These are phyloP conservation scores for Apiospora sp. DNA, from an alignment of 2,329 filamentous ascomycete genomes.

Conservation along the genomic window DNA sequence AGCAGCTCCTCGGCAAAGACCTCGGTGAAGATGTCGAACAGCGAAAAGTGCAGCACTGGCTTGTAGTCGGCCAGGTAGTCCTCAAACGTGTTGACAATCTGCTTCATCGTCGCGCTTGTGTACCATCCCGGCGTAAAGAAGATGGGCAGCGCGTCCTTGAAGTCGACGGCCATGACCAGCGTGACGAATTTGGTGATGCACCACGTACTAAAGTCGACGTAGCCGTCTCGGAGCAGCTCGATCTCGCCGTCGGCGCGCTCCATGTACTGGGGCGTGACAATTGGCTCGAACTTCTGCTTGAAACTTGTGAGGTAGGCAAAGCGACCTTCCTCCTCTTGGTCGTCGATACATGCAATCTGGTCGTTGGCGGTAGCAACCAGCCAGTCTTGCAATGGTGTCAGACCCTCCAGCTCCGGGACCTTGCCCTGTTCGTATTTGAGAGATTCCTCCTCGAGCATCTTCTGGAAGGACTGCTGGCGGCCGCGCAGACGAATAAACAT, in stretches of 20 bases:
- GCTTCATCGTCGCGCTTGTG: slow-evolving; percentile 82
- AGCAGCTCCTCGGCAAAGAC: slow-evolving; percentile 93
- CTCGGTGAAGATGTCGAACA: slow-evolving; percentile 91
- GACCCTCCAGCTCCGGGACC: slow-evolving; percentile 66
- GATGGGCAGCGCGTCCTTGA: slow-evolving; percentile 80
- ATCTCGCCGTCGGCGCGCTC: slow-evolving; percentile 78
- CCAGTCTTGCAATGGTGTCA: slow-evolving; percentile 92
- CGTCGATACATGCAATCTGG: slow-evolving; percentile 97
- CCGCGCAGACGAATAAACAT: slow-evolving; percentile 89
- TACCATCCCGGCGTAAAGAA: slow-evolving; percentile 97
- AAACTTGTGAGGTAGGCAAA: slow-evolving; percentile 88
- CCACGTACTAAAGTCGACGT: slow-evolving; percentile 93
- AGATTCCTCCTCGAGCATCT: slow-evolving; percentile 86
- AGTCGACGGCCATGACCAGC: slow-evolving; percentile 91
- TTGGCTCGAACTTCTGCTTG: slow-evolving; percentile 80
- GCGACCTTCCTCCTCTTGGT: slow-evolving; percentile 78
- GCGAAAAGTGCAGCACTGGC: slow-evolving; percentile 81
- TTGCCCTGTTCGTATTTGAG: slow-evolving; percentile 70
- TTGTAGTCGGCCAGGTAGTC: slow-evolving; percentile 93
- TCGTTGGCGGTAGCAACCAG: slow-evolving; percentile 97
- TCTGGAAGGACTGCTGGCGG: slow-evolving; percentile 86
- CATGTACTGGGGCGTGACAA: slow-evolving; percentile 83
- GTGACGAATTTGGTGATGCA: slow-evolving; percentile 88
- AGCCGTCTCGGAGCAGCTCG: slow-evolving; percentile 81
- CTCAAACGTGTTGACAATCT: slow-evolving; percentile 93